These are phyloP conservation scores for Babesia gibsoni DNA, from an alignment of 169 alveolate species.

Conservation along the genomic window DNA sequence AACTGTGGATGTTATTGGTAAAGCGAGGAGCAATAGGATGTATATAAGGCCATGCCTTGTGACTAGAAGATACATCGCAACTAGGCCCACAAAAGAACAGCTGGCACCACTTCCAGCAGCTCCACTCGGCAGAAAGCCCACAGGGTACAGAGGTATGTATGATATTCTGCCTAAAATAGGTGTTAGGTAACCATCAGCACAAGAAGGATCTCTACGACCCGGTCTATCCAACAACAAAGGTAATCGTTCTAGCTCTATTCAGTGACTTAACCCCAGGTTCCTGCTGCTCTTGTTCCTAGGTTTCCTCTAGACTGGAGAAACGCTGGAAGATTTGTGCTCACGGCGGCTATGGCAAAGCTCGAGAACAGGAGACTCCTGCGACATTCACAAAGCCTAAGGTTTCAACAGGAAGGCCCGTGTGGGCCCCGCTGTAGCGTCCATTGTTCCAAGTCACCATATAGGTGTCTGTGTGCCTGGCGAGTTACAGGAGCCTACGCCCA, in stretches of 20 bases:
- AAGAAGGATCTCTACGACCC: constrained; percentile 80
- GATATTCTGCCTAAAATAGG: neutral
- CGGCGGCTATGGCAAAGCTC: constrained; percentile 76
- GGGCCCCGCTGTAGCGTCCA: constrained; percentile 70
- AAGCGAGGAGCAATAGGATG: constrained; percentile 15
- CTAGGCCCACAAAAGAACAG: constrained; percentile 57
- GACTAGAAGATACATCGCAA: constrained; percentile 15
- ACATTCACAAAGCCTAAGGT: constrained; percentile 67
- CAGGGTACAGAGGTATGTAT: constrained; percentile 41
- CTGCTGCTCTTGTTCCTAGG: constrained; percentile 79
- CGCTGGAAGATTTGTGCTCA: constrained; percentile 82
- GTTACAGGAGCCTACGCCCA: constrained; percentile 43
- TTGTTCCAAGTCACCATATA: constrained; percentile 70
- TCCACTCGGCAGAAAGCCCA: constrained; percentile 31
- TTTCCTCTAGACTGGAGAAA: constrained; percentile 86
- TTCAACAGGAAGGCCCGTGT: constrained; percentile 73
- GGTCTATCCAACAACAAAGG: constrained; percentile 85
- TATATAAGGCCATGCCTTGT: neutral
- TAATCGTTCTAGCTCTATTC: neutral
- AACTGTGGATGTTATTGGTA: too few relatives aligned
- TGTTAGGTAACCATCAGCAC: constrained; percentile 82
- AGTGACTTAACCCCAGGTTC: constrained; percentile 60
- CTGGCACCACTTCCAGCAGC: constrained; percentile 51
- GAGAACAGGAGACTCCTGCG: constrained; percentile 68
- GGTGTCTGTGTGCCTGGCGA: constrained; percentile 74